Evolutionary conservation across 306 rosid species (phyloP), one percentile per base, ranked within the genome.

Genomic region (Gastrolobium bilobum): DNA sequence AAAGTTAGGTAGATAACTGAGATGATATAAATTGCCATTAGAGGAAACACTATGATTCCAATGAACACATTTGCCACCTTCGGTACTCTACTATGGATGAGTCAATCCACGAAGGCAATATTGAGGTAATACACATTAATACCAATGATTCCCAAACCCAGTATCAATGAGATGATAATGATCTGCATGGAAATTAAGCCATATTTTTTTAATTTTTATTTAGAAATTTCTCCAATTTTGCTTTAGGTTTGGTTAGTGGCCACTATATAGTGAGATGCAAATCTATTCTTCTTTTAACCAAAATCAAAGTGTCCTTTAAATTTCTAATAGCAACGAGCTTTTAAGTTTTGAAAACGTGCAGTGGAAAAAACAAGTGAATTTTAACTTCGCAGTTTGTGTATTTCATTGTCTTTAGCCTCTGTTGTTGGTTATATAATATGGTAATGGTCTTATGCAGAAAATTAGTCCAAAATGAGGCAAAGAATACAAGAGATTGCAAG

Each of bases 81-180:
- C 14, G 92, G 95, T 37, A 90, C 75, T 47, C 37, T 79, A 83
- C 63, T 92, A 60, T 92, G 87, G 61, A 91, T 89, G 35, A 94
- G 53, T 97, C 99, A 92, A 13, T 15, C 87, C 64, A 89, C 99
- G 6, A 92, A 94, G 30, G 44, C 69, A 20, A 97, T 92, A 65
- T 74, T 85, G 4, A 94, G 99, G 79, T 91, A 94, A 72, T 91
- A 92, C 57, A 94, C 84, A 79, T 94, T 94, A 81, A 94, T 87
- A 7, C 92, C 88, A 0, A 92, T 88, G 79, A 92, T 88, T 47
- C 86, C 92, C 5, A 76, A 15, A 0, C 97, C 93, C 9, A 94
- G 87, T 66, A 83, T 84, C 97, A 97, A 94, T 10, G 99, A 87
- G 34, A 88, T 4, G 50, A 91, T 73, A 62, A 94, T 85, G 60